Conservation (phyloP, 1,284 basidiomycete species). For the Neonothopanus nambi region DNA sequence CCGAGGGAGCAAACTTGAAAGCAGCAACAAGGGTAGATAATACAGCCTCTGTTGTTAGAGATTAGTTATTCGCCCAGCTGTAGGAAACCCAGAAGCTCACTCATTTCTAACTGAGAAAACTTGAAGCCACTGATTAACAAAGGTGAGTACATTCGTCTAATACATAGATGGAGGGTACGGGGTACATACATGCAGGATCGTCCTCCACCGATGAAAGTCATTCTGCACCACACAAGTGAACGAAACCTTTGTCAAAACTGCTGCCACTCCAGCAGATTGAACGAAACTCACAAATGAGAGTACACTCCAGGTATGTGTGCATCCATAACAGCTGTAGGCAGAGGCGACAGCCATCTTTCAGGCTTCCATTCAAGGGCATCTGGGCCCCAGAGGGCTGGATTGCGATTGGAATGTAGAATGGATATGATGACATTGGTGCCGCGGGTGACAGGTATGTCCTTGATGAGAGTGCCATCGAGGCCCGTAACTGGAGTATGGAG, state of each 20-base stretch:
- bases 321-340: conserved; percentile 21
- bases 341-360: conserved; percentile 32
- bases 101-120: conserved; percentile 13
- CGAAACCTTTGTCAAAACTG: too few species aligned
- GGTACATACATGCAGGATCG: conserved; percentile 29
- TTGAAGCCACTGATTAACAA: conserved; percentile 7
- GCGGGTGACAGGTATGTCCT: conserved; percentile 25
- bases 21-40: conserved; percentile 18
- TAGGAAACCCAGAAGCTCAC: not conserved
- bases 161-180: not conserved
- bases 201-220: conserved; percentile 32
- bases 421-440: conserved; percentile 27
- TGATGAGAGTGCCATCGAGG: conserved; percentile 26
- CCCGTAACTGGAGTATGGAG: conserved; percentile 23
- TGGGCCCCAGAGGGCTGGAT: conserved; percentile 33
- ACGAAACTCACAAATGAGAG: conserved; percentile 13
- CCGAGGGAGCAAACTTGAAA: conserved; percentile 20
- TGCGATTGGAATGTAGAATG: conserved; percentile 28
- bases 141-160: not conserved
- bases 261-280: not conserved
- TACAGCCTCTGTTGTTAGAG: not conserved
- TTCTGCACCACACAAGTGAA: conserved; percentile 16
- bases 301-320: conserved; percentile 15
- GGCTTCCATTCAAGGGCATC: conserved; percentile 37
- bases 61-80: too few species aligned